These are phyloP conservation scores for Candida palmyrensis DNA, from an alignment of 805 yeast species.

Conservation along the genomic window DNA sequence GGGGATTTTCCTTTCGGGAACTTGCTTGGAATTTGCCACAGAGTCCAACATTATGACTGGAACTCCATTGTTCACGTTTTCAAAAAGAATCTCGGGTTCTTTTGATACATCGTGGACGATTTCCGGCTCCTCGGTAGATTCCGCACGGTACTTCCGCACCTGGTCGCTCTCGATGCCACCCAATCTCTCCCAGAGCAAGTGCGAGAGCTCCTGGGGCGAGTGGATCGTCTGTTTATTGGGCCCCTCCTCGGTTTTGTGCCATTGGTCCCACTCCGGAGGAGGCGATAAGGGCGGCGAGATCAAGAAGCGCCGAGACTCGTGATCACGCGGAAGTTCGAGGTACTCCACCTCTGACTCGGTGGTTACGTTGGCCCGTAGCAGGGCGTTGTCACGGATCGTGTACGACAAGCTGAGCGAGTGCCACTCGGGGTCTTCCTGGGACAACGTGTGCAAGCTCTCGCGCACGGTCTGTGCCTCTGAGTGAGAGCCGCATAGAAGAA, in stretches of 20 bases:
- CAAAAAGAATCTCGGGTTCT: conserved; percentile 34
- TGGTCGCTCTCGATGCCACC: conserved; percentile 35
- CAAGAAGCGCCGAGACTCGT: conserved; percentile 31
- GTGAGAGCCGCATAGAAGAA: conserved; percentile 25
- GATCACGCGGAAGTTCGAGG: conserved; percentile 37
- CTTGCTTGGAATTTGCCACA: not conserved
- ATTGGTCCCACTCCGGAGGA: conserved; percentile 40
- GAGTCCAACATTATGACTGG: conserved; percentile 38
- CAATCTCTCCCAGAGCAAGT: conserved; percentile 38
- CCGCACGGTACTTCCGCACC: conserved; percentile 24
- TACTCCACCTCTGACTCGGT: conserved; percentile 16
- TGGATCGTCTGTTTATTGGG: conserved; percentile 31
- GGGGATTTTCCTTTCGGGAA: not conserved
- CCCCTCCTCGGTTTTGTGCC: conserved; percentile 37
- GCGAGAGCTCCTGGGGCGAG: conserved; percentile 36
- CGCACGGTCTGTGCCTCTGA: conserved; percentile 17
- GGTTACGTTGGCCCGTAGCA: conserved; percentile 7
- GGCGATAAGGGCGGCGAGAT: conserved; percentile 44
- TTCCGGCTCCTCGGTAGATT: conserved; percentile 7
- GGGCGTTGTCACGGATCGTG: conserved; percentile 30
- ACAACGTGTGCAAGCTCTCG: conserved; percentile 8
- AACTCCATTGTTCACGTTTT: conserved; percentile 31
- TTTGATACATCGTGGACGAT: conserved; percentile 14
- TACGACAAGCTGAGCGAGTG: conserved; percentile 16
- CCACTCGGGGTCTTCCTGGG: conserved; percentile 1